phyloP scores from a whole-genome alignment of 1,139 yeast genomes.

The Eremothecium cymbalariae region DNA sequence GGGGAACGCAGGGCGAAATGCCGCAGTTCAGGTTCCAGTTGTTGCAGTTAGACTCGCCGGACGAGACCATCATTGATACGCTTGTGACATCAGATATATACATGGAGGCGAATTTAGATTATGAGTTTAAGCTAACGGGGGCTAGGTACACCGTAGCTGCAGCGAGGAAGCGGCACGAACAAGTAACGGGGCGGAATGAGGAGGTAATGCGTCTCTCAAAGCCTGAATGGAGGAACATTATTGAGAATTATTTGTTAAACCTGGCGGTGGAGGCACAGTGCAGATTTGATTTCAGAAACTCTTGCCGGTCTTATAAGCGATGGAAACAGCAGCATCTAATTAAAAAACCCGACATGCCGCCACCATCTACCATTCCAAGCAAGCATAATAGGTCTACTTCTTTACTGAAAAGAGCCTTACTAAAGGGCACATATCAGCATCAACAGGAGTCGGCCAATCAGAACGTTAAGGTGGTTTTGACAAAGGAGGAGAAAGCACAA shows the following conservation, averaged over 20 bases:
- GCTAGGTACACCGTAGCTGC: constrained; percentile 52
- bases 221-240: constrained; percentile 61
- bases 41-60: constrained; percentile 45
- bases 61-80: constrained; percentile 39
- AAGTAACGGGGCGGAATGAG: constrained; percentile 21
- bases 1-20: constrained; percentile 15
- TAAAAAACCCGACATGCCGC: constrained; percentile 30
- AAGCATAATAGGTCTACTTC: constrained; percentile 9
- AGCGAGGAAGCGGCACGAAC: constrained; percentile 44
- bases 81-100: constrained; percentile 51
- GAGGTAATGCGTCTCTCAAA: constrained; percentile 32
- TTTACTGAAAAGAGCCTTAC: constrained; percentile 23
- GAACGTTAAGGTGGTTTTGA: neutral
- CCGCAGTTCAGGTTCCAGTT: constrained; percentile 35
- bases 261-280: constrained; percentile 65
- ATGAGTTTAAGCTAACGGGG: constrained; percentile 44
- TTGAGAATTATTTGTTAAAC: constrained; percentile 55
- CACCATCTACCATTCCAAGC: constrained; percentile 28
- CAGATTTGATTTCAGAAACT: constrained; percentile 46
- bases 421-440: constrained; percentile 20
- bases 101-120: constrained; percentile 48
- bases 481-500: constrained; percentile 41
- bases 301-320: constrained; percentile 39
- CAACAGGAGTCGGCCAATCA: constrained; percentile 5
- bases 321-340: constrained; percentile 27